Percentiles rank a stretch among this genome's conserved stretches.
Conservation (phyloP, 2,329 filamentous ascomycete species). For the Colletotrichum orbiculare region DNA sequence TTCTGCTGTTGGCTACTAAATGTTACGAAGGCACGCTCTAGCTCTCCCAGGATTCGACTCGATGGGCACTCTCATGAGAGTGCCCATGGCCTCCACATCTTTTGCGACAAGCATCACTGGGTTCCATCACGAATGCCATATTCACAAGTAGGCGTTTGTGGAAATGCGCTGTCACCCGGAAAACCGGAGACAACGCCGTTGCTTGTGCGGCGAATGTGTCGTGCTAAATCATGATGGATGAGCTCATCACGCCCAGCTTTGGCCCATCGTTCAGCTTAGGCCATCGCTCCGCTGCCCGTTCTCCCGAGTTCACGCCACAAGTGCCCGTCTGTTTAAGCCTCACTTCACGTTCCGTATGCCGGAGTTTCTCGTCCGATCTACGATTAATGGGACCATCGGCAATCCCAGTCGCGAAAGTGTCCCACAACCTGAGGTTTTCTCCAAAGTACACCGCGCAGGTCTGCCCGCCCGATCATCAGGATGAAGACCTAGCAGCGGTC, state of each 20-base stretch:
- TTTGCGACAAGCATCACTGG: too few species aligned
- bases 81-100: too few species aligned
- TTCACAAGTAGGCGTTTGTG: too few species aligned
- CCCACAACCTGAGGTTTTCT: not conserved
- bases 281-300: slow-evolving; percentile 13
- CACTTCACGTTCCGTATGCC: slow-evolving; percentile 4
- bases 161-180: too few species aligned
- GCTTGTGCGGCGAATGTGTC: not conserved
- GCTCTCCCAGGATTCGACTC: too few species aligned
- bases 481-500: not conserved
- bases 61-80: too few species aligned
- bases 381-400: not conserved
- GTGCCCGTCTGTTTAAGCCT: slow-evolving; percentile 20
- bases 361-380: slow-evolving; percentile 31
- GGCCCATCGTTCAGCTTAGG: not conserved
- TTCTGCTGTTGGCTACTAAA: not conserved
- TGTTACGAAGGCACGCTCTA: too few species aligned
- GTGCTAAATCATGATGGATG: not conserved
- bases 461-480: not conserved
- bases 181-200: too few species aligned
- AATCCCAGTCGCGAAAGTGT: not conserved
- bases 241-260: not conserved
- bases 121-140: too few species aligned
- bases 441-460: not conserved
- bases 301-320: slow-evolving; percentile 22